Evolutionary conservation across 257 asterid species (phyloP).

Genomic region (Scutellaria minor): DNA sequence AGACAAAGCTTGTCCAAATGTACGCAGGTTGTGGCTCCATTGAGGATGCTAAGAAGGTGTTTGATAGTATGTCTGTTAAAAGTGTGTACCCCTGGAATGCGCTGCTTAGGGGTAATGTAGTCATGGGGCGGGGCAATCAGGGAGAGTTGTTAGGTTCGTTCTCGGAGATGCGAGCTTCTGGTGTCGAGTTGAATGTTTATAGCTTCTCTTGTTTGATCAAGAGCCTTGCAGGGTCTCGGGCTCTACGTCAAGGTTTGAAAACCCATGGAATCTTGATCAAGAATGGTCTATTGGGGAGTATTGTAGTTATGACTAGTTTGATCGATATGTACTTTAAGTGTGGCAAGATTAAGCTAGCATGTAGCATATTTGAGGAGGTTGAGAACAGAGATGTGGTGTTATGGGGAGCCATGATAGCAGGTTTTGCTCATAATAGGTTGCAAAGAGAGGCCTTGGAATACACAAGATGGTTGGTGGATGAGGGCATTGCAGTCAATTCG

Average conservation of each 20-base stretch:
- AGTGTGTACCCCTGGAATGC: slow-evolving; percentile 96
- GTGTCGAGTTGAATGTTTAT: slow-evolving; percentile 79
- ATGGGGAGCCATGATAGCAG: slow-evolving; percentile 94
- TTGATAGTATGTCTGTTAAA: slow-evolving; percentile 59
- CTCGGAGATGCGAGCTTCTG: slow-evolving; percentile 70
- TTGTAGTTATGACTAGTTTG: slow-evolving; percentile 69
- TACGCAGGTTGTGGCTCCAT: slow-evolving; percentile 70
- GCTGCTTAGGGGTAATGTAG: slow-evolving; percentile 84
- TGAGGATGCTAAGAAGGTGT: slow-evolving; percentile 73
- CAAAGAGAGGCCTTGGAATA: slow-evolving; percentile 76
- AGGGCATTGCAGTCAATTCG: slow-evolving; percentile 67
- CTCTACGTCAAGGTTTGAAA: slow-evolving; percentile 74
- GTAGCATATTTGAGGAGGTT: slow-evolving; percentile 62
- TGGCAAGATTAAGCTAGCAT: slow-evolving; percentile 76
- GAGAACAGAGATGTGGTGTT: slow-evolving; percentile 79
- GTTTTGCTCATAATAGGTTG: slow-evolving; percentile 80
- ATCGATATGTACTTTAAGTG: slow-evolving; percentile 95
- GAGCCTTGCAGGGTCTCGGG: slow-evolving; percentile 79
- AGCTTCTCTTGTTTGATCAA: slow-evolving; percentile 89
- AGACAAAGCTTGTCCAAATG: slow-evolving; percentile 74
- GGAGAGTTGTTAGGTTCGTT: slow-evolving; percentile 57
- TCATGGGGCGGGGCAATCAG: slow-evolving; percentile 63
- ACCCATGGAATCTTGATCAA: slow-evolving; percentile 78
- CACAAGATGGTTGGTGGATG: slow-evolving; percentile 65
- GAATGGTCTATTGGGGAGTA: slow-evolving; percentile 67